Base-by-base conservation (phyloP, 805 yeast genomes). In the Candida oleophila region DNA sequence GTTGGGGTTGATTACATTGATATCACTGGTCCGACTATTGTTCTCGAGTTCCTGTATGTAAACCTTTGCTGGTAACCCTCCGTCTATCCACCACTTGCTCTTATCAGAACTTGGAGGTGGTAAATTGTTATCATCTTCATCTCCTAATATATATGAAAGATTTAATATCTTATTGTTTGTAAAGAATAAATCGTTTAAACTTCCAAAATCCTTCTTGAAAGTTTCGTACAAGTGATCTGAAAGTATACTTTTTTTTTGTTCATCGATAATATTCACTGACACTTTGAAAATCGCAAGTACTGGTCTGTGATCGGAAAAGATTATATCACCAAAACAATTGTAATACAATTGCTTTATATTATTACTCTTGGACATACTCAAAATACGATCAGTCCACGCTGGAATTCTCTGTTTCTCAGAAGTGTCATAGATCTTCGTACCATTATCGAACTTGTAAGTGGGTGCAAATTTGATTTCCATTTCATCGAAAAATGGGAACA, bases 301-400 rank as follows among this genome's bases (percentile, higher is more conserved):
- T 0, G 98, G 97, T 41, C 95, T 71, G 64, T 92, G 99, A 59
- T 92, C 99, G 0, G 96, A 88, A 55, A 87, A 85, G 15, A 71
- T 62, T 18, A 88, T 72, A 20, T 75, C 71, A 18, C 73, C 78
- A 8, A 75, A 80, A 43, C 85, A 73, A 12, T 80, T 76, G 61
- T 92, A 94, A 5, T 69, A 65, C 1, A 76, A 51, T 50, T 87
- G 92, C 39, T 68, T 73, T 47, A 91, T 62, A 9, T 77, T 71
- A 32, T 77, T 75, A 14, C 87, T 83, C 21, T 86, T 71, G 3
- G 76, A 66, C 46, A 71, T 55, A 57, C 82, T 83, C 41, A 91
- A 65, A 34, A 89, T 85, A 58, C 99, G 74, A 64, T 92, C 99
- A 0, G 98, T 92, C 97, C 99, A 94, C 0, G 99, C 95, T 1